Base-by-base conservation (phyloP, 2,329 filamentous ascomycete genomes). In the Botrytis hyacinthi region DNA sequence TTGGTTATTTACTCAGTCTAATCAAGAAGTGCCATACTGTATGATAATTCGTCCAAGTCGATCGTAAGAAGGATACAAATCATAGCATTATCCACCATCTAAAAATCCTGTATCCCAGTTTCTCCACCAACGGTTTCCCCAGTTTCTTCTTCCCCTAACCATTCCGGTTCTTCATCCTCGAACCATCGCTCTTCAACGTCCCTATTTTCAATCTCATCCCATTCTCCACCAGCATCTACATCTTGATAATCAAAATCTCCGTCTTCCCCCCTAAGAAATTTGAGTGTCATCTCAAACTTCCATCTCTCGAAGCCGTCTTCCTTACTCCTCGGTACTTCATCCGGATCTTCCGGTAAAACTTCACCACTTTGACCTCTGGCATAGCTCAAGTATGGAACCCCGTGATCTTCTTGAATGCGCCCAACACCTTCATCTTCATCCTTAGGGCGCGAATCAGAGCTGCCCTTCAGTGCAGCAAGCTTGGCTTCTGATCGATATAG, bases 61-160 rank as follows among this genome's bases (percentile, higher is more conserved):
- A 29, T 16, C 6, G n/a, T 40, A 8, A 29, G 16, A 68, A 40
- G 10, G 20, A 54, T 32, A n/a, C 12, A n/a, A 32, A 32, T 32
- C 22, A 37, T 32, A 18, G 20, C 42, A 57, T 54, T 68, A 26
- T n/a, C 51, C 6, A 42, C 35, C 44, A 14, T 37, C 78, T 73
- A 82, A 73, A 80, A 82, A 73, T 82, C 80, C 71, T 81, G 80
- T 63, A 82, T 77, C 7, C 80, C 80, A 46, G 80, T 82, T 73
- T 82, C 80, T 44, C 80, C 80, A 59, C 76, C 74, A 44, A 71
- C 65, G 42, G 60, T 51, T 46, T 66, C 75, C n/a, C 71, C 76
- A 46, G 73, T 59, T 26, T 75, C 74, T 18, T 76, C 77, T 12
- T 76, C 75, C 9, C 73, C 76, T 57, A 78, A 73, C 78, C 80